Conservation (phyloP, 129 eudicot genomes). For the Ambrosia trifida region DNA sequence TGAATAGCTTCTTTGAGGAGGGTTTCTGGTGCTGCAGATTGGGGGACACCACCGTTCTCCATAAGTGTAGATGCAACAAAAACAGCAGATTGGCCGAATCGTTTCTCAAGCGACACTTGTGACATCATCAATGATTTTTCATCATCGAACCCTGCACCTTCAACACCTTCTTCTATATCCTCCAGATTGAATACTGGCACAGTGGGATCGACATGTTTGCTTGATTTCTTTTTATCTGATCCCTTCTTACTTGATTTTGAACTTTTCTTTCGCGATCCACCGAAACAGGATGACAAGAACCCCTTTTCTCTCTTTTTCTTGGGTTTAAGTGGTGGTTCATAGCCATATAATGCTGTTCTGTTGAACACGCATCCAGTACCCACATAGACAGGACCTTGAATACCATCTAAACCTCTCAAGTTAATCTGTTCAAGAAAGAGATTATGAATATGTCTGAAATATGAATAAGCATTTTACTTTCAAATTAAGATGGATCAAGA, state of each 20-base stretch:
- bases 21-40: conserved; percentile 89
- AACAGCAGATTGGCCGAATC: conserved; percentile 95
- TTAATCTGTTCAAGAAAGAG: conserved; percentile 59
- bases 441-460: not conserved
- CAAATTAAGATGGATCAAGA: not conserved
- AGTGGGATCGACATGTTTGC: conserved; percentile 92
- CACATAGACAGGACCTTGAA: conserved; percentile 99
- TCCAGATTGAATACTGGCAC: conserved; percentile 93
- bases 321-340: conserved; percentile 96
- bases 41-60: conserved; percentile 99
- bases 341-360: conserved; percentile 98
- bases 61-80: conserved; percentile 98
- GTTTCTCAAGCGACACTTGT: conserved; percentile 94
- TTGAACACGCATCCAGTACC: conserved; percentile 99
- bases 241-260: conserved; percentile 84
- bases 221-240: conserved; percentile 91
- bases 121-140: conserved; percentile 96
- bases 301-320: conserved; percentile 83
- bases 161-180: conserved; percentile 98
- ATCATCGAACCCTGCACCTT: conserved; percentile 99
- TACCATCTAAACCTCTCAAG: conserved; percentile 99
- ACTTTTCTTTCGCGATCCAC: conserved; percentile 74
- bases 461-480: not conserved
- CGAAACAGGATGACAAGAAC: conserved; percentile 74
- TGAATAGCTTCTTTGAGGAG: conserved; percentile 98